Base-by-base conservation (phyloP, 495 filamentous ascomycete species). In the Talaromyces borbonicus region DNA sequence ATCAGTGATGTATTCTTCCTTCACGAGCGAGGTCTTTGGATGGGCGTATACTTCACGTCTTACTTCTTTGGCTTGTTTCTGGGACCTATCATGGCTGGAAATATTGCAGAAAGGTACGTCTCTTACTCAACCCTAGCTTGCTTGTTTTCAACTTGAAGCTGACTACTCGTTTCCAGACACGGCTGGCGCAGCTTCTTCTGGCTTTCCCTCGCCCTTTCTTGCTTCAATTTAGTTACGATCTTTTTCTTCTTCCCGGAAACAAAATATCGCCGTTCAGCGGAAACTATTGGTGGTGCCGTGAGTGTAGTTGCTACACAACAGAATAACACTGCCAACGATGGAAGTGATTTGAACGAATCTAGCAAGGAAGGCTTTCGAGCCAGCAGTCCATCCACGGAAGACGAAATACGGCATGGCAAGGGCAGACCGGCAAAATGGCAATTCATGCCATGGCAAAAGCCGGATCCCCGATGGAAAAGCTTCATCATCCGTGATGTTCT, bases 1-100 rank as follows among this genome's bases (percentile, higher is more conserved):
- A 74, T 81, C 47, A 67, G 74, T 9, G 78, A 82, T 48, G 73
- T 81, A 40, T 75, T 80, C 55, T 81, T 82, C 61, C 54, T 82
- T 6, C 76, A 82, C 53, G 75, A 81, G 51, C 59, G 78, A 11
- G 79, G 78, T 16, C 67, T 74, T 32, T 77, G 75, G 59, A 77
- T 78, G 24, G 78, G 74, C 1, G 62, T 80, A 1, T 81, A 81
- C 56, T 81, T 77, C 45, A 68, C 58, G 46, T 52, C 56, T 0
- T 58, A 65, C 43, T 56, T 60, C 33, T 53, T 67, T 24, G 69
- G 64, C 15, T 55, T 66, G 27, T 62, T 63, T n/a, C 27, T 66
- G 15, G 75, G 65, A 0, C 69, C 78, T 4, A 67, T 79, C 24
- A 63, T 79, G 43, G 59, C 73, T 0, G 75, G 75, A 1, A 52